Evolutionary conservation across 2,329 filamentous ascomycete species (phyloP).

Genomic region (Hypoxylon sp.): DNA sequence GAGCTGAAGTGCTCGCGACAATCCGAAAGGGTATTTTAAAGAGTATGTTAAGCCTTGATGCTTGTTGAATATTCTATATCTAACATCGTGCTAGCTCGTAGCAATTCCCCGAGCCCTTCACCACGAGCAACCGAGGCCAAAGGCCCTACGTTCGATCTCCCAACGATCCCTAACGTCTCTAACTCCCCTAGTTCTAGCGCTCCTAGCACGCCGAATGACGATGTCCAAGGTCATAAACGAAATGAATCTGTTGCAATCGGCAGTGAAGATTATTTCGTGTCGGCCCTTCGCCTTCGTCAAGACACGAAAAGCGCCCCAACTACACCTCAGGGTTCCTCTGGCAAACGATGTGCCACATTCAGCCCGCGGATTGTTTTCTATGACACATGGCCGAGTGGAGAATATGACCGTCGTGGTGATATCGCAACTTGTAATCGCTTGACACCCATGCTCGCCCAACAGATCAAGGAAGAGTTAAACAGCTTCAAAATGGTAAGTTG

Average conservation of each 20-base stretch:
- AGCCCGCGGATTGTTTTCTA: constrained; percentile 95
- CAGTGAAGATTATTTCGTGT: constrained; percentile 91
- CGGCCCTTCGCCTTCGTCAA: constrained; percentile 78
- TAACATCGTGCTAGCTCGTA: constrained; percentile 66
- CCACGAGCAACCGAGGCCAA: constrained; percentile 72
- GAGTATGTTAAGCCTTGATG: constrained; percentile 67
- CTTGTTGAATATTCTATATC: not conserved
- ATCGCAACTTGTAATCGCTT: constrained; percentile 98
- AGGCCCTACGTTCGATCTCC: constrained; percentile 69
- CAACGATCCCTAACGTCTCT: constrained; percentile 73
- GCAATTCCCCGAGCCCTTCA: constrained; percentile 77
- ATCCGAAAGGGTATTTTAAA: constrained; percentile 97
- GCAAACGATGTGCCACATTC: constrained; percentile 79
- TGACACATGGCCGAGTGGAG: constrained; percentile 94
- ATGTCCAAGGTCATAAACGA: constrained; percentile 76
- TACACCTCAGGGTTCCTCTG: constrained; percentile 76
- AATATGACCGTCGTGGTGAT: constrained; percentile 96
- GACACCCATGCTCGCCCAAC: constrained; percentile 96
- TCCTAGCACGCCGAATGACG: constrained; percentile 89
- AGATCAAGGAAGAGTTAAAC: constrained; percentile 99
- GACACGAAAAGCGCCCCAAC: constrained; percentile 85
- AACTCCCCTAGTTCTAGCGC: constrained; percentile 89
- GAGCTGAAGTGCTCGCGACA: constrained; percentile 90
- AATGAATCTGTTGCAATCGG: constrained; percentile 80
- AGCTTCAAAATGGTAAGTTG: constrained; percentile 95